Percentiles rank a stretch among this genome's conserved stretches.
Evolutionary conservation across 1,284 basidiomycete species (phyloP).

Genomic region (Sanghuangporus weigelae): DNA sequence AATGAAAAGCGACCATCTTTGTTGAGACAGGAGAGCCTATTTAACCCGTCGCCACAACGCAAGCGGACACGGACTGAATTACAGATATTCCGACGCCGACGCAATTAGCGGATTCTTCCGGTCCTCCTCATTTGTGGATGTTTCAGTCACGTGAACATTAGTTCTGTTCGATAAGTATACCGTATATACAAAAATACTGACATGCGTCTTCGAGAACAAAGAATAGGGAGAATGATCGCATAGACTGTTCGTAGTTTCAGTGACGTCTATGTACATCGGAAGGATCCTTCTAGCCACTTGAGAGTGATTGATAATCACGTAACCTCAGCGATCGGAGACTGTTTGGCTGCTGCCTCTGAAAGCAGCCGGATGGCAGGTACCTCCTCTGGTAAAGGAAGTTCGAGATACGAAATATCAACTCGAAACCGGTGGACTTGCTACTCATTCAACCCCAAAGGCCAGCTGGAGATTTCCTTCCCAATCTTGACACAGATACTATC

Average conservation of each 20-base stretch:
- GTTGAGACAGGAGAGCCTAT: not conserved
- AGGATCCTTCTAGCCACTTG: no score
- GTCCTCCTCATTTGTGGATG: not conserved
- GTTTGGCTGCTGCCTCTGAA: no score
- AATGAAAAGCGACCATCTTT: not conserved
- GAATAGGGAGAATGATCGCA: no score
- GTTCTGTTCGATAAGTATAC: no score
- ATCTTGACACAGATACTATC: slow-evolving; percentile 22
- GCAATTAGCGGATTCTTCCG: not conserved
- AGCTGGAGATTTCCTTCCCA: slow-evolving; percentile 21
- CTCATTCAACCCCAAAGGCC: not conserved
- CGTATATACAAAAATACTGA: no score
- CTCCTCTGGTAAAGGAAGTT: not conserved
- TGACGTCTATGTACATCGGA: no score
- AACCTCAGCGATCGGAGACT: no score
- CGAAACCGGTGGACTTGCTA: not conserved
- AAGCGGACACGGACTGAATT: not conserved
- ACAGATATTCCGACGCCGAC: not conserved
- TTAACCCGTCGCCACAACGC: not conserved
- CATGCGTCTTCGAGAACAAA: no score
- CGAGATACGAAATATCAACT: not conserved
- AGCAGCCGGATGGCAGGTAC: not conserved
- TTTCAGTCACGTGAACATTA: not conserved
- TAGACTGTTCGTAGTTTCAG: no score
- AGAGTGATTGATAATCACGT: no score